These are phyloP conservation scores for Flaveria bidentis DNA, from an alignment of 129 eudicot species.

Conservation along the genomic window DNA sequence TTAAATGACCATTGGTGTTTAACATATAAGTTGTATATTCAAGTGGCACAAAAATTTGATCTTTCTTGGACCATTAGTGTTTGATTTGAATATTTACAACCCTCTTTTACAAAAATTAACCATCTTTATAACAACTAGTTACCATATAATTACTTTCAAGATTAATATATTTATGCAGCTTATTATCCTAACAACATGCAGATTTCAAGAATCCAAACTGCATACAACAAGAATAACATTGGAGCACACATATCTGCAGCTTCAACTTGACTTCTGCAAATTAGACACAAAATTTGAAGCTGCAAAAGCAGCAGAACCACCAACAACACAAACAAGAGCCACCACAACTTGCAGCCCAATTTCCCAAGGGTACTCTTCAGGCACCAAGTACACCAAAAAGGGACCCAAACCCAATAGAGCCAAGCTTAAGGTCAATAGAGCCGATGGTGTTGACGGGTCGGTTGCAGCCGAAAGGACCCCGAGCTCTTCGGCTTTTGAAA, in stretches of 20 bases:
- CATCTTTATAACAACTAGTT: background rate
- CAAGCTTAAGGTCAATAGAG: conserved; percentile 64
- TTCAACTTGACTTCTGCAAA: conserved; percentile 64
- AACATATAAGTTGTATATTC: conserved; percentile 21
- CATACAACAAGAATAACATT: conserved; percentile 19
- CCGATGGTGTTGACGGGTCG: conserved; percentile 71
- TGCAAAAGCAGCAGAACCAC: conserved; percentile 94
- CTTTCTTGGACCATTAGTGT: conserved; percentile 22
- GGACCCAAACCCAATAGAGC: conserved; percentile 63
- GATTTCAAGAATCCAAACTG: conserved; percentile 25
- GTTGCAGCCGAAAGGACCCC: conserved; percentile 94
- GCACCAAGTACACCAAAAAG: conserved; percentile 62
- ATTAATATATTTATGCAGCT: conserved; percentile 16
- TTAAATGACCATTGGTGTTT: too few relatives aligned
- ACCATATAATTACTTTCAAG: background rate
- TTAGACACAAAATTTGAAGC: conserved; percentile 75
- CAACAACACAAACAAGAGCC: conserved; percentile 59
- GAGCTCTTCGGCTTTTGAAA: conserved; percentile 85
- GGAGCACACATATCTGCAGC: conserved; percentile 1
- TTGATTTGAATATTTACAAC: conserved; percentile 26
- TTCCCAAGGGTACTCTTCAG: conserved; percentile 88
- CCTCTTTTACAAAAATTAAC: conserved; percentile 9
- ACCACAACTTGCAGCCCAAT: conserved; percentile 66
- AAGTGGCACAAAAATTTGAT: conserved; percentile 22
- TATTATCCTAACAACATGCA: conserved; percentile 23